phyloP scores from a whole-genome alignment of 108 stramenopile genomes.

The Chaetoceros muelleri region DNA sequence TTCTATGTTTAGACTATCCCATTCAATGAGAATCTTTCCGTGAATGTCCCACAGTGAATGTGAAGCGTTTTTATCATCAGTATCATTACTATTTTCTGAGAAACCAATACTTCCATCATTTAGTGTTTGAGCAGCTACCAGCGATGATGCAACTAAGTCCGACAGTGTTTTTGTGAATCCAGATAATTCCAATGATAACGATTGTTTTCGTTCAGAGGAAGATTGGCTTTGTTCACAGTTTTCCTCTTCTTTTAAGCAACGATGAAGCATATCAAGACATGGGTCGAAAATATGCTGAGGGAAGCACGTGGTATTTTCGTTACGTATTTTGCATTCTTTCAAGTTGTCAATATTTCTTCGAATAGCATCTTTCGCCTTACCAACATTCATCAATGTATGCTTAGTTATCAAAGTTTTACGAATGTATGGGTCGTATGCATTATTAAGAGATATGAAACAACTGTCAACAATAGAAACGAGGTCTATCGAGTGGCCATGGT shows the following conservation, averaged over 20 bases:
- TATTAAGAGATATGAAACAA: neutral
- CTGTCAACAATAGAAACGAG: neutral
- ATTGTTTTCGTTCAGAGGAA: neutral
- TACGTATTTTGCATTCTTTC: neutral
- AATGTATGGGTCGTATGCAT: neutral
- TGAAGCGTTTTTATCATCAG: neutral
- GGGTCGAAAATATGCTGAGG: conserved; percentile 20
- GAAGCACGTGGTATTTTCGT: neutral
- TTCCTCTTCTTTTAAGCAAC: conserved; percentile 5
- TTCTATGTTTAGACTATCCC: neutral
- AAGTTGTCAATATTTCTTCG: neutral
- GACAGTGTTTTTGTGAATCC: neutral
- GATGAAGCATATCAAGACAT: conserved; percentile 7
- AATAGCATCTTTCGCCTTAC: neutral
- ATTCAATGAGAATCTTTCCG: neutral
- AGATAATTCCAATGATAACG: neutral
- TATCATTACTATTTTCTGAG: neutral
- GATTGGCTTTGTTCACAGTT: neutral
- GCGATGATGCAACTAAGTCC: neutral
- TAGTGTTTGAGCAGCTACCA: conserved; percentile 19
- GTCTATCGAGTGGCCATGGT: neutral
- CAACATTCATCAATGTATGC: neutral
- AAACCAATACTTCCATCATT: conserved; percentile 28
- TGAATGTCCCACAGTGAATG: neutral
- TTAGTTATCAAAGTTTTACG: neutral